Percentiles rank a stretch among this genome's conserved stretches.
Evolutionary conservation across 176 grass and related monocot genomes (phyloP).

Genomic region (Neostapfia colusana): DNA sequence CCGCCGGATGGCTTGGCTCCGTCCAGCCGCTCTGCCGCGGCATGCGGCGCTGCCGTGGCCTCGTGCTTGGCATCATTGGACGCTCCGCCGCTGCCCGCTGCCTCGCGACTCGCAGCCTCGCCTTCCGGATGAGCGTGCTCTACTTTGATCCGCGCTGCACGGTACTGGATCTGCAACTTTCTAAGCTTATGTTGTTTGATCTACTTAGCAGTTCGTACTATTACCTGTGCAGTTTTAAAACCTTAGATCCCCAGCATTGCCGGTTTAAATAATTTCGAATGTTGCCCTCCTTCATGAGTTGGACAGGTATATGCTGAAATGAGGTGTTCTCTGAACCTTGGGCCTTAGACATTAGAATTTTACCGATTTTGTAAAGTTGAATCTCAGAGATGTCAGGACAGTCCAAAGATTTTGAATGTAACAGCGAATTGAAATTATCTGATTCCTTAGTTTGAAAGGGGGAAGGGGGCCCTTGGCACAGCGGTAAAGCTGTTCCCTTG

Average conservation of each 20-base stretch:
- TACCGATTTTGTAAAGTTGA: neutral
- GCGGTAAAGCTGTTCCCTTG: too few relatives aligned
- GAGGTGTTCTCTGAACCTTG: neutral
- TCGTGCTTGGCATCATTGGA: slow-evolving; percentile 87
- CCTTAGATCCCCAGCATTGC: slow-evolving; percentile 14
- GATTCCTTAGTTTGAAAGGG: too few relatives aligned
- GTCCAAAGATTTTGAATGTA: neutral
- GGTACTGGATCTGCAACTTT: slow-evolving; percentile 48
- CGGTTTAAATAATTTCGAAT: neutral
- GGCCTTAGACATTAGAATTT: neutral
- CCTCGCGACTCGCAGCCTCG: slow-evolving; percentile 87
- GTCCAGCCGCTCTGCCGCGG: slow-evolving; percentile 80
- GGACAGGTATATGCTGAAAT: slow-evolving; percentile 4
- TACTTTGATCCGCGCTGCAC: slow-evolving; percentile 78
- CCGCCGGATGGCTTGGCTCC: slow-evolving; percentile 67
- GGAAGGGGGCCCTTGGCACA: too few relatives aligned
- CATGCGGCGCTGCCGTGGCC: slow-evolving; percentile 89
- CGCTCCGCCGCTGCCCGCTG: slow-evolving; percentile 74
- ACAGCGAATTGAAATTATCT: neutral
- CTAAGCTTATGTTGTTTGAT: neutral
- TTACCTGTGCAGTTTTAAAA: neutral
- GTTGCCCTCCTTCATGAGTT: neutral
- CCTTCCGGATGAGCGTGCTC: slow-evolving; percentile 91
- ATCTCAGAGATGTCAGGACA: neutral
- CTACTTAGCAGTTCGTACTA: neutral